Percentiles rank a stretch among this genome's conserved stretches.
phyloP scores from a whole-genome alignment of 2,329 filamentous ascomycete species.

The Atkinsonella hypoxylon region DNA sequence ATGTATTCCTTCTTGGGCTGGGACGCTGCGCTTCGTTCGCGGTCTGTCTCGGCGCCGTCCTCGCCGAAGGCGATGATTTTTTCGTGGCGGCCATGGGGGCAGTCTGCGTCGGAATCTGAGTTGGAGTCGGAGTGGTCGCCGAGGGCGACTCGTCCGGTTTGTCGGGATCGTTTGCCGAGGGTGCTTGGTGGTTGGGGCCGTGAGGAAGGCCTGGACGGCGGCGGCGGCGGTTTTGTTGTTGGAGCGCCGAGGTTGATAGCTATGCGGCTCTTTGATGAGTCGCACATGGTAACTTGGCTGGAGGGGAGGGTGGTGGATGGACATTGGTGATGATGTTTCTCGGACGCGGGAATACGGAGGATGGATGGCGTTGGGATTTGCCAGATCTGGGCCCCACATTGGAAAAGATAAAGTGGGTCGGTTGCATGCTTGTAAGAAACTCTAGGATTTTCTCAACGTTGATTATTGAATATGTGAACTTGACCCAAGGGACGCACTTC shows the following conservation, averaged over 20 bases:
- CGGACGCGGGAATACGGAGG: too few species aligned
- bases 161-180: slow-evolving; percentile 37
- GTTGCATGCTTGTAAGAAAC: too few species aligned
- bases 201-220: slow-evolving; percentile 11
- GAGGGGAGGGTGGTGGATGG: not conserved
- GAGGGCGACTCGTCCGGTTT: slow-evolving; percentile 18
- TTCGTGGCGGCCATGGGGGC: slow-evolving; percentile 25
- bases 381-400: too few species aligned
- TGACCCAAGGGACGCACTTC: too few species aligned
- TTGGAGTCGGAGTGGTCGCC: slow-evolving; percentile 32
- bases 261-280: slow-evolving; percentile 28
- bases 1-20: slow-evolving; percentile 32
- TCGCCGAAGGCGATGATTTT: slow-evolving; percentile 37
- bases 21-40: slow-evolving; percentile 17
- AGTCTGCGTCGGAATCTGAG: slow-evolving; percentile 26
- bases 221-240: not conserved
- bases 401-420: too few species aligned
- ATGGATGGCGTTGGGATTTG: too few species aligned
- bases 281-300: slow-evolving; percentile 21
- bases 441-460: too few species aligned
- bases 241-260: slow-evolving; percentile 34
- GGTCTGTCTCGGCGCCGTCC: slow-evolving; percentile 30
- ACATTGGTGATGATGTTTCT: not conserved
- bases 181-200: slow-evolving; percentile 27
- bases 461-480: too few species aligned